A percentile compares a stretch with the other conserved stretches of the same genome.
phyloP scores from a whole-genome alignment of 1,284 basidiomycete genomes.

The Hortiboletus rubellus region DNA sequence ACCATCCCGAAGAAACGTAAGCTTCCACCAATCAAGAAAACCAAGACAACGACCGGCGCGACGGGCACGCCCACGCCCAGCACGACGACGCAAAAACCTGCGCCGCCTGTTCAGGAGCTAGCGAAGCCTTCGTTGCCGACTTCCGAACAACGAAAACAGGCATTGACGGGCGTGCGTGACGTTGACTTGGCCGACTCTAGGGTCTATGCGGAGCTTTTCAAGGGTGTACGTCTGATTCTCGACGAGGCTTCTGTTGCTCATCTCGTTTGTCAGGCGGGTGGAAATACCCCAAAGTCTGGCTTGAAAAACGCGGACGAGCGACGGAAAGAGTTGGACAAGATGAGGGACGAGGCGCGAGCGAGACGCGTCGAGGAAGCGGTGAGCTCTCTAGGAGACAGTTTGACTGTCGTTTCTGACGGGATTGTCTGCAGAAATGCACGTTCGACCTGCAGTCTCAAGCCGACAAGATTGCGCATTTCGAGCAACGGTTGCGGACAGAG shows the following conservation, averaged over 20 bases:
- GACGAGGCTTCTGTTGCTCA: slow-evolving; percentile 1
- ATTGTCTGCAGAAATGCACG: slow-evolving; percentile 45
- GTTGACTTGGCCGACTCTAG: slow-evolving; percentile 62
- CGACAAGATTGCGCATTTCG: slow-evolving; percentile 68
- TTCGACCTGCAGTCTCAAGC: slow-evolving; percentile 71
- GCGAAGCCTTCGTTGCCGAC: slow-evolving; percentile 26
- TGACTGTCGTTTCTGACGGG: slow-evolving; percentile 6
- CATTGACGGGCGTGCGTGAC: slow-evolving; percentile 48
- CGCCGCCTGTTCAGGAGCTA: slow-evolving; percentile 23
- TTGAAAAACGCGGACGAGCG: slow-evolving; percentile 69
- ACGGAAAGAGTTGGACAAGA: slow-evolving; percentile 62
- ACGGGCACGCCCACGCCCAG: slow-evolving; percentile 32
- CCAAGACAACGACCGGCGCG: slow-evolving; percentile 41
- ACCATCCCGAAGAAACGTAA: slow-evolving; percentile 57
- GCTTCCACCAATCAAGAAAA: slow-evolving; percentile 73
- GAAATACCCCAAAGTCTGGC: slow-evolving; percentile 56
- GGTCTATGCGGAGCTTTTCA: slow-evolving; percentile 68
- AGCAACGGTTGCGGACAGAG: slow-evolving; percentile 51
- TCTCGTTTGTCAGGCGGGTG: slow-evolving; percentile 40
- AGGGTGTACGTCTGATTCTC: slow-evolving; percentile 46
- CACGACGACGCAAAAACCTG: slow-evolving; percentile 32
- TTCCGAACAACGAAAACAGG: slow-evolving; percentile 40
- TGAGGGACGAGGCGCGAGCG: slow-evolving; percentile 68
- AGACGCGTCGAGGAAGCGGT: slow-evolving; percentile 59
- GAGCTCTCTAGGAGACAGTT: slow-evolving; percentile 21